Conservation (phyloP, 257 asterid genomes). For the Solanum megistacrolobum region DNA sequence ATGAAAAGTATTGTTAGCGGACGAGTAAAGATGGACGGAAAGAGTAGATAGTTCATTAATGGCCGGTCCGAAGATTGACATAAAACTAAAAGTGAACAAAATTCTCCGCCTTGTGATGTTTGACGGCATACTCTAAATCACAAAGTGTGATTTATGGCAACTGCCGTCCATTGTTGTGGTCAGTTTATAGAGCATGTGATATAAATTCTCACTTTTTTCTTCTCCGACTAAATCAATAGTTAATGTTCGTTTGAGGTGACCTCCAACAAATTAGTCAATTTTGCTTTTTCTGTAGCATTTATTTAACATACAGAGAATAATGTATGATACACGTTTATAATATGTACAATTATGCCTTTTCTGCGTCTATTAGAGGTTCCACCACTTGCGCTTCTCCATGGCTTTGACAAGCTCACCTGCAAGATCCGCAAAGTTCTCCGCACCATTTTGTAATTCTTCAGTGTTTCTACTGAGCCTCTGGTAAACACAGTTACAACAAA, state of each 20-base stretch:
- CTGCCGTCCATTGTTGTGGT: background rate
- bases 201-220: background rate
- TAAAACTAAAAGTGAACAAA: background rate
- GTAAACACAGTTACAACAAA: background rate
- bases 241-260: background rate
- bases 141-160: background rate
- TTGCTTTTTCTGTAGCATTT: background rate
- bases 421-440: slow-evolving; percentile 59
- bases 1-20: no score
- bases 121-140: background rate
- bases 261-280: background rate
- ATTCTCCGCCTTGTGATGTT: background rate
- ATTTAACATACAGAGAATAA: background rate
- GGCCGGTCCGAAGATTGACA: background rate
- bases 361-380: slow-evolving; percentile 42
- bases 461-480: slow-evolving; percentile 58
- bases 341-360: background rate
- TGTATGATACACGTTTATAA: background rate
- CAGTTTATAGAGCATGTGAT: background rate
- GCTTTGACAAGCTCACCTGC: slow-evolving; percentile 71
- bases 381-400: slow-evolving; percentile 82
- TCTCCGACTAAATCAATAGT: background rate
- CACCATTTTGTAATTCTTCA: slow-evolving; percentile 70
- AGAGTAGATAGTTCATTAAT: background rate
- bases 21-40: background rate